Percentiles rank a stretch among this genome's conserved stretches.
Evolutionary conservation across 2,329 filamentous ascomycete species (phyloP).

Genomic region (Alternaria dauci): DNA sequence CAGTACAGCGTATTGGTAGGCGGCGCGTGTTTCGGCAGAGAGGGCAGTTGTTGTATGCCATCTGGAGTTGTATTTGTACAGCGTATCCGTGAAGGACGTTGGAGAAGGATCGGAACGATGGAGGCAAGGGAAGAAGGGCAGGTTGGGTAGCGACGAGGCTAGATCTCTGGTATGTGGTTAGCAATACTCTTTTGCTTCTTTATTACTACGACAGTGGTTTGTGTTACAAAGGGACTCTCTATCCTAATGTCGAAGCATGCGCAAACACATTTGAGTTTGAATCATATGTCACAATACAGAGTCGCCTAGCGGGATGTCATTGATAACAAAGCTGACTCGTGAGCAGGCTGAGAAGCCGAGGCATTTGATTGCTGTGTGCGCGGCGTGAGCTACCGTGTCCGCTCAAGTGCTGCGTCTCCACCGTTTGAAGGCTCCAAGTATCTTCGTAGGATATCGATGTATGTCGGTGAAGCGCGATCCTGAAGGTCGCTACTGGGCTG

Average conservation of each 20-base stretch:
- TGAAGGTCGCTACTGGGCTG: no score
- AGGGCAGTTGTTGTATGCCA: neutral
- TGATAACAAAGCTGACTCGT: neutral
- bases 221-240: neutral
- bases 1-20: neutral
- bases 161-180: neutral
- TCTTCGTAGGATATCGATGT: neutral
- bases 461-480: no score
- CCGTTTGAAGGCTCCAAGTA: neutral
- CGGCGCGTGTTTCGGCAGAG: neutral
- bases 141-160: neutral
- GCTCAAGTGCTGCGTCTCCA: neutral
- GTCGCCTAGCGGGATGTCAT: neutral
- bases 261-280: no score
- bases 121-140: neutral
- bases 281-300: no score
- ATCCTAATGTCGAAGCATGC: neutral
- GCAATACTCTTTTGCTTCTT: neutral
- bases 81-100: neutral
- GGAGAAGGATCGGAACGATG: neutral
- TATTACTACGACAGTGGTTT: neutral
- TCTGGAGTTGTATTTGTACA: neutral
- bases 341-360: neutral
- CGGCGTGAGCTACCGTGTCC: neutral
- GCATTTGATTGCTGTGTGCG: neutral